These are phyloP conservation scores for Galeopsis tetrahit DNA, from an alignment of 257 asterid species.

Conservation along the genomic window DNA sequence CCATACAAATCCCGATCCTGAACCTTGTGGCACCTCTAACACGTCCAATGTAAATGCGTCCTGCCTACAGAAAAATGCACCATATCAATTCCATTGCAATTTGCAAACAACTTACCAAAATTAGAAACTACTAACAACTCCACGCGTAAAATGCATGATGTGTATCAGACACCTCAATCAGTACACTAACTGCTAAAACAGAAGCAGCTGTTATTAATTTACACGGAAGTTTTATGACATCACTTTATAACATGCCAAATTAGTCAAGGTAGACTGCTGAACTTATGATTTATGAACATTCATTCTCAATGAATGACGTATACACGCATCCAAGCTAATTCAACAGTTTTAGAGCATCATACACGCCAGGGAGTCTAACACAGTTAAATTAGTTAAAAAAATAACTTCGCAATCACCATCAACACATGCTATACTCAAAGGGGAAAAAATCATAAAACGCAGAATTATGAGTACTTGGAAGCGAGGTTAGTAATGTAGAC, in stretches of 20 bases:
- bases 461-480: conserved; percentile 46
- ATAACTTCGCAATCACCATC: not conserved
- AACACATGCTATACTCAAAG: not conserved
- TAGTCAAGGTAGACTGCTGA: not conserved
- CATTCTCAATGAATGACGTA: conserved; percentile 1
- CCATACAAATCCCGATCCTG: conserved; percentile 98
- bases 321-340: not conserved
- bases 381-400: not conserved
- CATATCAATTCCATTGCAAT: not conserved
- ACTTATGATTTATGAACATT: not conserved
- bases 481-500: conserved; percentile 96
- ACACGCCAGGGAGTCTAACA: not conserved
- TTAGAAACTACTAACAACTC: not conserved
- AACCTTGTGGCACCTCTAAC: conserved; percentile 97
- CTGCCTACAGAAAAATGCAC: conserved; percentile 59
- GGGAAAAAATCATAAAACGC: not conserved
- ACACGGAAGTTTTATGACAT: not conserved
- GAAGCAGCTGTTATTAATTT: not conserved
- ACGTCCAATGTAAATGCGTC: conserved; percentile 92
- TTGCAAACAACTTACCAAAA: conserved; percentile 16
- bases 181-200: not conserved
- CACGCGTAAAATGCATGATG: not conserved
- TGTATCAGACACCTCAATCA: not conserved
- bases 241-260: not conserved
- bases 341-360: not conserved